These are phyloP conservation scores for Mimosa bimucronata DNA, from an alignment of 306 rosid species.

Conservation along the genomic window DNA sequence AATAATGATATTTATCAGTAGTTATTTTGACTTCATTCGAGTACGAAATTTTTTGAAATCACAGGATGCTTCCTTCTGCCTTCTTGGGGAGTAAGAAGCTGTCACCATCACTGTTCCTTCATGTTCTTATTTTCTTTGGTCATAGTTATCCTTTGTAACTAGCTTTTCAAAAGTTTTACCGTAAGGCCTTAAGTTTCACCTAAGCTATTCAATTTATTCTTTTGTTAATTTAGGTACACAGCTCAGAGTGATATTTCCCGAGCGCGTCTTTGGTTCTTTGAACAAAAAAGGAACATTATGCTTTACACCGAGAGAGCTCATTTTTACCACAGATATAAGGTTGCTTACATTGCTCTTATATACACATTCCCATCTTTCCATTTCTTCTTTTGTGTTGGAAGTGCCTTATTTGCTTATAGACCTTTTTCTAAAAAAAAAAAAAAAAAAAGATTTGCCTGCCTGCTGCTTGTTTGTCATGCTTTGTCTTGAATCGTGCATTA, in stretches of 20 bases:
- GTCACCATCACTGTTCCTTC: constrained; percentile 14
- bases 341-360: constrained; percentile 33
- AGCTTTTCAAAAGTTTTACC: background rate
- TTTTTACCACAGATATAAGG: constrained; percentile 93
- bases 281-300: constrained; percentile 77
- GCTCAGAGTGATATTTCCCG: constrained; percentile 81
- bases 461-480: background rate
- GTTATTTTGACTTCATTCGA: constrained; percentile 81
- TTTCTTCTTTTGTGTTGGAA: background rate
- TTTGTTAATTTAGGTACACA: constrained; percentile 68
- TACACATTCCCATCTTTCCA: background rate
- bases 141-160: constrained; percentile 16
- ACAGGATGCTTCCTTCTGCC: constrained; percentile 84
- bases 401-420: background rate
- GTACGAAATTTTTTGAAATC: constrained; percentile 82
- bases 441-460: background rate
- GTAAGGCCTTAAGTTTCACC: constrained; percentile 11
- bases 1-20: constrained; percentile 77
- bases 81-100: constrained; percentile 89
- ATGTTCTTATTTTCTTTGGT: background rate
- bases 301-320: constrained; percentile 95
- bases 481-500: background rate
- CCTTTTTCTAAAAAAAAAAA: background rate
- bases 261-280: constrained; percentile 79
- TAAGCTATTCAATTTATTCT: constrained; percentile 23